Conservation (phyloP, 108 stramenopile genomes). For the Cyclotella cryptica region DNA sequence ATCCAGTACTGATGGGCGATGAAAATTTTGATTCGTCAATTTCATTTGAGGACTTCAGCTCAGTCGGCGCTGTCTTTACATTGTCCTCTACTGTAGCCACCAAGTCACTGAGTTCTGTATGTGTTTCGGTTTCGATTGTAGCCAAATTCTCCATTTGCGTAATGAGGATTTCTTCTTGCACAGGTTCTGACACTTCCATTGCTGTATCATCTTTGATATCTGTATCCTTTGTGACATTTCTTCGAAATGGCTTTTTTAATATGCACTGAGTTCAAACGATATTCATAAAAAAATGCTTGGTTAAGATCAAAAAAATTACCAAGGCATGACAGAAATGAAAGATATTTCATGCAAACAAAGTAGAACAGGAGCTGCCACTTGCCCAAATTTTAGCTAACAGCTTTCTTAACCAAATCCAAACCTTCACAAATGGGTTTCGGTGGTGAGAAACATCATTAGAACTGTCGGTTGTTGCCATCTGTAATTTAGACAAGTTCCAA, state of each 20-base stretch:
- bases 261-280: background rate
- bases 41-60: background rate
- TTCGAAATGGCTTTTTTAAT: conserved; percentile 30
- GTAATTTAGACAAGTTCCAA: background rate
- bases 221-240: background rate
- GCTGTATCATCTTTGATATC: background rate
- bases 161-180: conserved; percentile 27
- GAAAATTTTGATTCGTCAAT: conserved; percentile 8
- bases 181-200: background rate
- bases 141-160: conserved; percentile 31
- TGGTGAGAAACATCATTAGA: conserved; percentile 5
- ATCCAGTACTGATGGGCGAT: background rate
- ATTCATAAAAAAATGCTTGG: background rate
- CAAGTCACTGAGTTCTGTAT: background rate
- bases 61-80: background rate
- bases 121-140: conserved; percentile 4
- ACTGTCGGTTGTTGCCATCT: conserved; percentile 7
- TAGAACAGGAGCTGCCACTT: conserved; percentile 1
- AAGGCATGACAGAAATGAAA: background rate
- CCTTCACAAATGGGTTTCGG: conserved; percentile 13
- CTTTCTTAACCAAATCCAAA: conserved; percentile 29
- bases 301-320: background rate
- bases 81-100: background rate
- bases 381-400: conserved; percentile 24
- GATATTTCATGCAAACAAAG: background rate